Base-by-base conservation (phyloP, 495 filamentous ascomycete genomes). In the Tetracladium marchalianum region DNA sequence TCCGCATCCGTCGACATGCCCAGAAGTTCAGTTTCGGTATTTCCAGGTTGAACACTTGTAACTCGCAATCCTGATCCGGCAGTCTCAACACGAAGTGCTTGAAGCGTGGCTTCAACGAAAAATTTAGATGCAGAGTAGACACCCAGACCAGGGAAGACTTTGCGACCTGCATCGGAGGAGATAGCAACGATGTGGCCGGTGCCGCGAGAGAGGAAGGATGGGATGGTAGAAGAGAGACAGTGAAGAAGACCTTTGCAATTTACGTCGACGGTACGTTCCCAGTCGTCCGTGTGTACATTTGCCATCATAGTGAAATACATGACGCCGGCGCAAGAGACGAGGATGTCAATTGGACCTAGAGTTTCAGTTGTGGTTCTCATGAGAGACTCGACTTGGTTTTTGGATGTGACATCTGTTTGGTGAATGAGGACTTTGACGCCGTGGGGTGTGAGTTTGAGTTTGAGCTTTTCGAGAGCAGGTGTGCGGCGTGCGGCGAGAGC, bases 271-370 rank as follows among this genome's bases (percentile, higher is more conserved):
- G 78, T 84, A 34, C 75, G 75, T 44, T 84, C 77, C 80, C 81
- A 85, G 46, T 85, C 73, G 4, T 81, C 77, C 5, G 57, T 71
- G 46, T 80, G 67, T 18, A 61, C 66, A 55, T 85, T 83, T 4
- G 76, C 71, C 80, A 85, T 84, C 73, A 84, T 76, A 12, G 79
- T 83, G 62, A 76, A 85, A 61, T 85, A 85, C 81, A 85, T 85
- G 45, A 85, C 81, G 11, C 80, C 81, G 0, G 81, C 79, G 58
- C 77, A 81, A n/a, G 72, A 70, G 22, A 85, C 72, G 8, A 85
- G 63, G 41, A 82, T 80, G 47, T 85, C 80, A 31, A 82, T 67
- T 1, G 77, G 72, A 0, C 81, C 81, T 4, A 83, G 75, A 49
- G 74, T 58, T 5, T 71, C 64, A n/a, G 58, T 62, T 0, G 80